Evolutionary conservation across 2,329 filamentous ascomycete species (phyloP).

Genomic region (Phoma herbarum): DNA sequence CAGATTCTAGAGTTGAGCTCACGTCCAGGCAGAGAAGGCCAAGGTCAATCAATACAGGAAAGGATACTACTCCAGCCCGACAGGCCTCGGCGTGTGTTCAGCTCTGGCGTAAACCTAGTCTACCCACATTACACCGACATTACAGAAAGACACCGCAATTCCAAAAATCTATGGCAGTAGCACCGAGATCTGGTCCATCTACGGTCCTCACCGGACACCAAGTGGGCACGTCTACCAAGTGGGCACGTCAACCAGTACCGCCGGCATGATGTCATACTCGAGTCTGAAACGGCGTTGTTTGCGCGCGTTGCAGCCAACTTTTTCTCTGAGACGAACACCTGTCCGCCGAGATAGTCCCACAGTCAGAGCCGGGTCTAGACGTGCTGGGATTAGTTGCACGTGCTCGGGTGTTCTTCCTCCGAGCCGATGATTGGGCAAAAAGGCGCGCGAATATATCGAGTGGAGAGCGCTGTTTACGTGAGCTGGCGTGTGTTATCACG

Average conservation of each 20-base stretch:
- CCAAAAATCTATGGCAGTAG: background rate
- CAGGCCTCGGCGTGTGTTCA: background rate
- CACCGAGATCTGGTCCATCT: conserved; percentile 5
- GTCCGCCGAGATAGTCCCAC: conserved; percentile 1
- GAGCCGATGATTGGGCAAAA: background rate
- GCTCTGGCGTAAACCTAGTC: conserved; percentile 1
- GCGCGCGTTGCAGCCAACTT: conserved; percentile 11
- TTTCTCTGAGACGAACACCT: conserved; percentile 9
- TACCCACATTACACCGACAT: background rate
- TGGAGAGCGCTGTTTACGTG: background rate
- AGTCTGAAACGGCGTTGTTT: background rate
- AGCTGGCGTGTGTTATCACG: conserved; percentile 5
- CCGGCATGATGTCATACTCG: conserved; percentile 13
- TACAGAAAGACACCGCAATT: background rate
- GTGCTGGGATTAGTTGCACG: conserved; percentile 15
- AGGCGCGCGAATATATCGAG: background rate
- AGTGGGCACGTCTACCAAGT: background rate
- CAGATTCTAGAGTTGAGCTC: too few species aligned
- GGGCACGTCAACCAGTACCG: background rate
- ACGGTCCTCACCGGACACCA: conserved; percentile 7
- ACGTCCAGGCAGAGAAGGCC: background rate
- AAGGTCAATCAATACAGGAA: background rate
- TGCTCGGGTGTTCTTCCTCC: background rate
- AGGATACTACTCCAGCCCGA: background rate
- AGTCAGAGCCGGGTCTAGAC: conserved; percentile 8